phyloP scores from a whole-genome alignment of 2,329 filamentous ascomycete species.

The Aspergillus felis region DNA sequence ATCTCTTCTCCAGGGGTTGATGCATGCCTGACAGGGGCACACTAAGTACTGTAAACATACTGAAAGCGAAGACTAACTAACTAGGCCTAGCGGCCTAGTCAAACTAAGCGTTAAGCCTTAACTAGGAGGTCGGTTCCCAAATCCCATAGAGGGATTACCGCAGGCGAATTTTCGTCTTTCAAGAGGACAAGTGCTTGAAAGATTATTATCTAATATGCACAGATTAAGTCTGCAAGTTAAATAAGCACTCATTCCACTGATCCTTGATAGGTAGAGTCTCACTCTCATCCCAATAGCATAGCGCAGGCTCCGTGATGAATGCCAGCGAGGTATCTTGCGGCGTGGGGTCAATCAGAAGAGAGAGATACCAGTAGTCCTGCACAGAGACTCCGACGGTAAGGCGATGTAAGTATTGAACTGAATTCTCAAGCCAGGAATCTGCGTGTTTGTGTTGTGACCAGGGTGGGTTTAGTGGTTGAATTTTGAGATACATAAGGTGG shows the following conservation, averaged over 20 bases:
- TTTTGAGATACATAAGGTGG: not conserved
- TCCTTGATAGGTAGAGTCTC: not conserved
- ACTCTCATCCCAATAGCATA: not conserved
- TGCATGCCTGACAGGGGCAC: not conserved
- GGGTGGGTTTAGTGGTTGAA: not conserved
- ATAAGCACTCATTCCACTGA: not conserved
- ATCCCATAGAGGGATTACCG: not conserved
- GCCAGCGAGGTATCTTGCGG: not conserved
- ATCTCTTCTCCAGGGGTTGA: not conserved
- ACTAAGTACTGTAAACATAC: not conserved
- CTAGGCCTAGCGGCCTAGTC: no score
- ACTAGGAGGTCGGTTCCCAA: not conserved
- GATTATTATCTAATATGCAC: not conserved
- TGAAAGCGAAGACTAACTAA: not conserved
- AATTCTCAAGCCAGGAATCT: not conserved
- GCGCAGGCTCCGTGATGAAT: not conserved
- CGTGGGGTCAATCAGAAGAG: not conserved
- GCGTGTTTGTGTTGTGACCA: not conserved
- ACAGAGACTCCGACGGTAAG: not conserved
- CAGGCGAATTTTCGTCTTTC: not conserved
- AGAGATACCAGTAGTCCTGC: not conserved
- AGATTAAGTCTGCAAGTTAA: not conserved
- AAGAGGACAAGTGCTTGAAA: not conserved
- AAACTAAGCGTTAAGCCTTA: no score
- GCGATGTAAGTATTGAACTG: not conserved